phyloP scores from a whole-genome alignment of 2,329 filamentous ascomycete species.

The Escovopsis sp. region DNA sequence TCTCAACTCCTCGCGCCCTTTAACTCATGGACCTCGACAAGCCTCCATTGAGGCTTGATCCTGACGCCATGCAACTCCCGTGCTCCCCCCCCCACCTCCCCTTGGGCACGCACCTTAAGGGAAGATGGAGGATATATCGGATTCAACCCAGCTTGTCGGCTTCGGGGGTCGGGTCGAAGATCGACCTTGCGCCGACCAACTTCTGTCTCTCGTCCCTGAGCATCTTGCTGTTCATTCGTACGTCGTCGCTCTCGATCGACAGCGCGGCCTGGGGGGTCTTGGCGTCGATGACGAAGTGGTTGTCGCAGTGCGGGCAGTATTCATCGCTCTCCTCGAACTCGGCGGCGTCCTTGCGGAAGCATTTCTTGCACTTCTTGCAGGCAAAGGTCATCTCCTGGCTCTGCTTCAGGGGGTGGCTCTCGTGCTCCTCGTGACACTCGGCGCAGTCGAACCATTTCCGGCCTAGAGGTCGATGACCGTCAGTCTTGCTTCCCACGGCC shows the following conservation, averaged over 20 bases:
- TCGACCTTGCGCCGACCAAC: constrained; percentile 43
- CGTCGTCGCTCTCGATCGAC: constrained; percentile 83
- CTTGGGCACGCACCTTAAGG: no score
- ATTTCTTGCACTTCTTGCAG: constrained; percentile 98
- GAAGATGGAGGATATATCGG: background rate
- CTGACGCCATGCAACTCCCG: constrained; percentile 16
- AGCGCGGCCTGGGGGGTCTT: constrained; percentile 68
- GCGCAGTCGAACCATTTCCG: constrained; percentile 98
- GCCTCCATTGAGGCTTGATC: background rate
- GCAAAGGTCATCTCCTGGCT: constrained; percentile 82
- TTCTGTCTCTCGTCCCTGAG: constrained; percentile 76
- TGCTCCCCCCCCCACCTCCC: constrained; percentile 9
- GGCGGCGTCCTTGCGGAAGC: constrained; percentile 82
- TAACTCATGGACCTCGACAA: no score
- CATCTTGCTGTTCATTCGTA: constrained; percentile 75
- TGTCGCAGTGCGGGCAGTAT: constrained; percentile 98
- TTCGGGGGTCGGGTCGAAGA: constrained; percentile 62
- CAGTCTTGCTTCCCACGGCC: no score
- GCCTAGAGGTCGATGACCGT: constrained; percentile 33
- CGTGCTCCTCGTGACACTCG: constrained; percentile 76
- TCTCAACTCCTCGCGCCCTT: no score
- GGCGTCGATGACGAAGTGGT: constrained; percentile 92
- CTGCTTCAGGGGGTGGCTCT: constrained; percentile 63
- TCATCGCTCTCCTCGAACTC: constrained; percentile 97
- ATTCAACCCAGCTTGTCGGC: constrained; percentile 60